A percentile compares a stretch with the other conserved stretches of the same genome.
These are phyloP conservation scores for Plantago coronopus DNA, from an alignment of 305 asterid genomes.

Conservation along the genomic window DNA sequence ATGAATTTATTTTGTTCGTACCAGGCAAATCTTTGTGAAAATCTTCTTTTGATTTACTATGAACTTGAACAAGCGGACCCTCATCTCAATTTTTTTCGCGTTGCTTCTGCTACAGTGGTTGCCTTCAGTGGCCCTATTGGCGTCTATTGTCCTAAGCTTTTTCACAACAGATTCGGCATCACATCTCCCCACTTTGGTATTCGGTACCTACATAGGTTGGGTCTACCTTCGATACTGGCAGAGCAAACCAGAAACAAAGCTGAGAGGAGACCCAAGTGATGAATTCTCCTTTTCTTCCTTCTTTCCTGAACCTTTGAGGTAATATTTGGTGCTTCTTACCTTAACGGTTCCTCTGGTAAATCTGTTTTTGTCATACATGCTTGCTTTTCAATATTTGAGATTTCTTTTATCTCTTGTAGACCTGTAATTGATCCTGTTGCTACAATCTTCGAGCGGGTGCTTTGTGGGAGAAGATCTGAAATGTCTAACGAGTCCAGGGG, in stretches of 20 bases:
- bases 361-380: neutral
- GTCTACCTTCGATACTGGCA: conserved; percentile 92
- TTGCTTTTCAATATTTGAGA: conserved; percentile 19
- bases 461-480: conserved; percentile 75
- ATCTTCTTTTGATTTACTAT: conserved; percentile 2
- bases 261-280: conserved; percentile 92
- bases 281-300: conserved; percentile 80
- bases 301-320: conserved; percentile 81
- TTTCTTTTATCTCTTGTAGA: conserved; percentile 37
- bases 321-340: conserved; percentile 9
- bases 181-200: conserved; percentile 69
- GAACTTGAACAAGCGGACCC: conserved; percentile 8
- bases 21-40: neutral
- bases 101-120: conserved; percentile 68
- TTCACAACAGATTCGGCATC: conserved; percentile 64
- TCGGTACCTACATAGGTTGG: conserved; percentile 87
- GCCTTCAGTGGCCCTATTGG: conserved; percentile 69
- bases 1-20: conserved; percentile 22
- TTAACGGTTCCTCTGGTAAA: neutral
- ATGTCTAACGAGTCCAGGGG: conserved; percentile 46
- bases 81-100: neutral
- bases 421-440: conserved; percentile 78
- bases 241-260: conserved; percentile 63
- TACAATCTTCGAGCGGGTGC: conserved; percentile 54
- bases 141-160: conserved; percentile 56